phyloP scores from a whole-genome alignment of 176 grass and related monocot genomes.

The Hordeum vulgare region MorexV3_pseudomolecules_assembly NC_058519.1:587951257-587951756 shows the following conservation, averaged over 20 bases:
- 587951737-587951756: neutral
- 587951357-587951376: conserved; percentile 3
- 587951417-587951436: neutral
- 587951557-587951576: neutral
- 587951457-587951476: neutral
- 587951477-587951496: neutral
- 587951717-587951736: neutral
- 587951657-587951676: neutral
- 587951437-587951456: conserved; percentile 4
- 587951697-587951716: neutral
- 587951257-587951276: conserved; percentile 48
- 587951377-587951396: neutral
- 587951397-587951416: neutral
- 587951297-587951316: conserved; percentile 33
- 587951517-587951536: neutral
- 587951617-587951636: neutral
- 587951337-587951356: conserved; percentile 11
- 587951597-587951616: neutral
- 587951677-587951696: neutral
- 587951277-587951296: conserved; percentile 31
- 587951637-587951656: neutral
- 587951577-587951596: neutral
- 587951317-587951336: neutral
- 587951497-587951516: neutral
- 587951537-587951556: neutral